Base-by-base conservation (phyloP, 768 basidiomycete species). In the Psilocybe cubensis region DNA sequence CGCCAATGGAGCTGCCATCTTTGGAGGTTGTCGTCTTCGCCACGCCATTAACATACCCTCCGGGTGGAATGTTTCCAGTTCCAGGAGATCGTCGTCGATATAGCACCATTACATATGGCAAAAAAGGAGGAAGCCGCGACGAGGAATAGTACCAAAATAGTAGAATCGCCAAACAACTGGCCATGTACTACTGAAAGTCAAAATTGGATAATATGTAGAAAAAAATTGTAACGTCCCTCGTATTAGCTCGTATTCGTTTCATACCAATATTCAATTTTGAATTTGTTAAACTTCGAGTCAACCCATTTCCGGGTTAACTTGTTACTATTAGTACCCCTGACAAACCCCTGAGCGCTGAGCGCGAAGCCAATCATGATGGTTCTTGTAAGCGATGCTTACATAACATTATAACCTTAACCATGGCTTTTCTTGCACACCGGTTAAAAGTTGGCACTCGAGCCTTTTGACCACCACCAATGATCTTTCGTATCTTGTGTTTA, bases 11-110 rank as follows among this genome's bases (percentile, higher is more conserved):
- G 42, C 63, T 69, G 4, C 62, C 64, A 1, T 73, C 71, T 25
- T 64, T 73, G 12, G 68, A 72, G 41, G 64, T 71, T 3, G 56
- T 63, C 2, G 64, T 73, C 2, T 59, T 63, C 24, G 65, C 58
- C 2, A 71, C 72, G 9, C 69, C 66, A 0, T 58, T 71, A 58
- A 63, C 57, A 11, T 66, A 61, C 42, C 65, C 68, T 21, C 64
- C 67, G 27, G 72, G 66, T 0, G 46, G 66, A 3, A 59, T 63
- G n/a, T 72, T 70, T 65, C 68, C 69, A 9, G 64, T 67, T 18
- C 63, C 66, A 0, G 68, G 68, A 27, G 46, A 64, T 14, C 54
- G 52, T 23, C 61, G 50, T 41, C 61, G 58, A 28, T 63, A 66
- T 52, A 58, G 60, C 33, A 42, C 42, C 24, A 68, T 70, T 52